These are phyloP conservation scores for Macaranga tanarius DNA, from an alignment of 441 rosid species.

Conservation along the genomic window DNA sequence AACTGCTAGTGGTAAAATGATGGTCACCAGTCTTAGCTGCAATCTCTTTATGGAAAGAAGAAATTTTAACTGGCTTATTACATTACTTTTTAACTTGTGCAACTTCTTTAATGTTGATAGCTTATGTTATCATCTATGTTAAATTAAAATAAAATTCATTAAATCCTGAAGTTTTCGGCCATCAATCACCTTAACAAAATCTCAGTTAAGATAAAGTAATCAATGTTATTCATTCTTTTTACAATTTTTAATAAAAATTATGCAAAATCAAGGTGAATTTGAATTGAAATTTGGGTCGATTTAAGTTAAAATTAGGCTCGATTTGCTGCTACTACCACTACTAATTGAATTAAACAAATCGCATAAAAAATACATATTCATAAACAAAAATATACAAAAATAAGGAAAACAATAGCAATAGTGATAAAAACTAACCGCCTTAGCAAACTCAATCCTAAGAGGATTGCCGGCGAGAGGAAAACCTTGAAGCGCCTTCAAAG, in stretches of 20 bases:
- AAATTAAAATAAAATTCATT: too few relatives aligned
- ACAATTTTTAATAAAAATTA: too few relatives aligned
- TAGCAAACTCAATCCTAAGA: constrained; percentile 92
- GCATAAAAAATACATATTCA: constrained; percentile 24
- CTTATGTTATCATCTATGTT: too few relatives aligned
- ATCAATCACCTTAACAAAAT: too few relatives aligned
- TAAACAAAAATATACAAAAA: constrained; percentile 17
- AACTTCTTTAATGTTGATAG: too few relatives aligned
- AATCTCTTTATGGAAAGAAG: neutral
- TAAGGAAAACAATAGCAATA: constrained; percentile 20
- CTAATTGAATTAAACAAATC: constrained; percentile 27
- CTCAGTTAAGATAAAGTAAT: too few relatives aligned
- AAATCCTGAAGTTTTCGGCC: too few relatives aligned
- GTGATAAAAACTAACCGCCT: constrained; percentile 90
- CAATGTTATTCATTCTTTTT: too few relatives aligned
- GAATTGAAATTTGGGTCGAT: too few relatives aligned
- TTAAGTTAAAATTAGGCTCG: too few relatives aligned
- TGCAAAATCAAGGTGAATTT: too few relatives aligned
- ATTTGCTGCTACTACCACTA: neutral
- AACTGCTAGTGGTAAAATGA: neutral
- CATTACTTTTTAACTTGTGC: neutral
- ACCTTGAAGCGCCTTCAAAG: constrained; percentile 74
- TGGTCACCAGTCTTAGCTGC: neutral
- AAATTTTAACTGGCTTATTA: neutral
- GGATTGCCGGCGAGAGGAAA: constrained; percentile 77